Evolutionary conservation across 2,329 filamentous ascomycete genomes (phyloP), one percentile per base, ranked within the genome.

Genomic region (Neopestalotiopsis clavispora): DNA sequence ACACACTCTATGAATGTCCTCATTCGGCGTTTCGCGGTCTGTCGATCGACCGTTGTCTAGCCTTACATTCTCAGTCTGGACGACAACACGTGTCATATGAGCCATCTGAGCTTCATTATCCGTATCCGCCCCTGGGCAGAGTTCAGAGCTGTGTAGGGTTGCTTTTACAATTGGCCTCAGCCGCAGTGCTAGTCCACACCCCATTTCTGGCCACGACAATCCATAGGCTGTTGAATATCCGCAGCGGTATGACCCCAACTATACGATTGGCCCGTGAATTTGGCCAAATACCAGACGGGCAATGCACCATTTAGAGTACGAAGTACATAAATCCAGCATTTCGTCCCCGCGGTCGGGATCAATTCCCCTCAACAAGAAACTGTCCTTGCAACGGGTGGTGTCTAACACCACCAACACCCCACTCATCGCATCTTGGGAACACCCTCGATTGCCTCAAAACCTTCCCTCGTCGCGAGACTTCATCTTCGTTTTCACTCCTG

Each of bases 31-130:
- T 23, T 23, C 23, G 23, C 23, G 1, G 23, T 23, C 23, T 23
- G 23, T 23, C 23, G 23, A 23, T 23, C 23, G 23, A 23, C 23
- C 23, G 23, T 23, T 23, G 23, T 23, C 23, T 28, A 28, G 23
- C 23, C 23, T 28, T 28, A 3, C 23, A 1, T 28, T 28, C 23
- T 28, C 1, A 28, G 1, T 1, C 23, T 1, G 23, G 1, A 3
- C 23, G 23, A 28, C 23, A 4, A 28, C 23, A 28, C 3, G 23
- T 28, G 23, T 28, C 23, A 4, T 0, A 28, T 28, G 23, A 1
- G 1, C 23, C 1, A 23, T 23, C 2, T 28, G 23, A 28, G 23
- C 23, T 28, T 28, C 23, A 23, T 2, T 23, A 0, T 2, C 1
- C 2, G 2, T 23, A 2, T 23, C 23, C 2, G 2, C 23, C 23